These are phyloP conservation scores for Vigna hirtella DNA, from an alignment of 306 rosid genomes.

Conservation along the genomic window DNA sequence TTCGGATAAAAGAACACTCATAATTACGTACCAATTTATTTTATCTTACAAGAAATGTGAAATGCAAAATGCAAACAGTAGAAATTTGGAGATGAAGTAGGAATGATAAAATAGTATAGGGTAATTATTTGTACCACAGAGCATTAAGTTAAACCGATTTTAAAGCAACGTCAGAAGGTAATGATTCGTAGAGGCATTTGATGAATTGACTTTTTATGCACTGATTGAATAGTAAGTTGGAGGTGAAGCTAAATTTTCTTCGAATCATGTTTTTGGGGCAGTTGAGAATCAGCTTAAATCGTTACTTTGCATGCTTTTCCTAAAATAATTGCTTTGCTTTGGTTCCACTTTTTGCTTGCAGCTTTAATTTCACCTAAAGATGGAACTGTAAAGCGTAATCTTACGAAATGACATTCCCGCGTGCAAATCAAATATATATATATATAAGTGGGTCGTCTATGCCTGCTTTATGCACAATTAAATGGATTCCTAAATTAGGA, in stretches of 20 bases:
- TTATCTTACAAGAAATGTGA: too few species aligned
- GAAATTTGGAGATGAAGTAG: not conserved
- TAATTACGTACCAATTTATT: too few species aligned
- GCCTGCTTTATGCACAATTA: conserved; percentile 65
- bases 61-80: not conserved
- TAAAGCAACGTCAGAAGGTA: conserved; percentile 39
- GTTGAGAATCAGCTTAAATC: conserved; percentile 39
- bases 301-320: conserved; percentile 48
- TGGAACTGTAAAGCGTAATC: conserved; percentile 53
- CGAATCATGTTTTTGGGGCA: conserved; percentile 22
- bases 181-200: conserved; percentile 18
- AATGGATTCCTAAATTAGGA: conserved; percentile 64
- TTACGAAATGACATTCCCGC: conserved; percentile 69
- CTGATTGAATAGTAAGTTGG: conserved; percentile 36
- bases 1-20: too few species aligned
- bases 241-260: conserved; percentile 12
- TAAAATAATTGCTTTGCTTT: conserved; percentile 53
- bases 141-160: conserved; percentile 1
- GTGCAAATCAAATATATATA: conserved; percentile 61
- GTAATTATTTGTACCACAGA: not conserved
- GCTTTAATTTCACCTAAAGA: conserved; percentile 50
- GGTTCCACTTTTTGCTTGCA: conserved; percentile 54
- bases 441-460: conserved; percentile 60
- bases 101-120: not conserved
- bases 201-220: conserved; percentile 42